Evolutionary conservation across 2,329 filamentous ascomycete species (phyloP), one percentile per base, ranked within the genome.

Genomic region (Colletotrichum sp.): DNA sequence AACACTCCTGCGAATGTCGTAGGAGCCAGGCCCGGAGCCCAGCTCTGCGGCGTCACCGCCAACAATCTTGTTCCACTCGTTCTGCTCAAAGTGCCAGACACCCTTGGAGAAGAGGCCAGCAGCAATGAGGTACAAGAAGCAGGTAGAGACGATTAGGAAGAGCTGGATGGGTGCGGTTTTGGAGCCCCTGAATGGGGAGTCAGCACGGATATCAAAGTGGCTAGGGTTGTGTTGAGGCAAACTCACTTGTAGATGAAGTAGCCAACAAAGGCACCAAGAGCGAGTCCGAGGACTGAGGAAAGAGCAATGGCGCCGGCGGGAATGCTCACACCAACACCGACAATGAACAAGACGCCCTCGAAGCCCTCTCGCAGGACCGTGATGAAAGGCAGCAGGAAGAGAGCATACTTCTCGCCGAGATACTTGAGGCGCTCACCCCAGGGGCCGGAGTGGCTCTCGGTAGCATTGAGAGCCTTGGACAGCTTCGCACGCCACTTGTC

Each of bases 341-440:
- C 93, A 63, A 96, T 91, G 84, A 95, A 96, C n/a, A 96, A 89
- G 16, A 96, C 91, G 1, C 93, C 94, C 81, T 96, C 94, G 16
- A 96, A 89, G 6, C 94, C 94, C 82, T 96, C 94, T 27, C 94
- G 88, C 22, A 96, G 85, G 8, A 95, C 93, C 0, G 94, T 96
- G 81, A 96, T 89, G 83, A 96, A 95, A 0, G 94, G 94, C 57
- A 96, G 87, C 57, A 95, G 83, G 81, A 96, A 95, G 90, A 96
- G 93, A 75, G 92, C 91, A 80, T 96, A 95, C 82, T 93, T 94
- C 83, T 94, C 91, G 16, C 88, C 71, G 69, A 79, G 73, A 44
- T 77, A 76, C 55, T 68, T 70, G 34, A 75, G 65, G 12, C 77
- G 75, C 57, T 78, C 68, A 8, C 68, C 36, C 44, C 74, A 68